Base-by-base conservation (phyloP, 192 early-diverging fungal species). In the Backusella mclennaniae region DNA sequence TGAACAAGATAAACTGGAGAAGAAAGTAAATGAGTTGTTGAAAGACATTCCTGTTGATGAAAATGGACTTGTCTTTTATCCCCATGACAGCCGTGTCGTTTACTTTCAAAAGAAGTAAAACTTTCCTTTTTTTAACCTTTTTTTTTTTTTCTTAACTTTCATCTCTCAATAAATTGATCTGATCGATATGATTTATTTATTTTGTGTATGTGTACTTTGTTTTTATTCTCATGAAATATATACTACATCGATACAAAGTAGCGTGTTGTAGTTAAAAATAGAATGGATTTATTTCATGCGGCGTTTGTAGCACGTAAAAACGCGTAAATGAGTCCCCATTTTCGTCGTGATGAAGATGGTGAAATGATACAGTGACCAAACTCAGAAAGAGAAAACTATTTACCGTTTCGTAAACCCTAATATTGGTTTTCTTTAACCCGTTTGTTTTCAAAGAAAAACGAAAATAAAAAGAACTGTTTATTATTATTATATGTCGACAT, bases 41-140 rank as follows among this genome's bases (percentile, higher is more conserved):
- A 46, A 76, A 17, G 70, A 79, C 0, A 53, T 6, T 2, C 46
- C 56, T 44, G 76, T 46, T 15, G 63, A 73, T 67, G 35, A 69
- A 8, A 33, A 70, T 21, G 73, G 78, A 1, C 35, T 49, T 15
- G 71, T 72, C 36, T 14, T 68, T 39, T 80, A 67, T 35, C 78
- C 69, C 26, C 78, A 80, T 70, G 74, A 80, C 15, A 71, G 39
- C 4, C 39, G 35, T 1, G 19, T 69, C 1, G 8, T 69, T 36
- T 69, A 41, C n/a, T 69, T 39, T 23, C 68, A 36, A 69, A 39
- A 41, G 1, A 69, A 39, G 68, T 39, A 69, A 38, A 5, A 21
- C 26, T 26, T 69, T 69, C 17, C 35, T 44, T 44, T 44, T 69
- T 38, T 39, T 8, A 21, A n/a, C 35, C 6, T 23, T 35, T 69